Evolutionary conservation across 176 grass and related monocot genomes (phyloP).

Genomic region (Chrysopogon serrulatus): DNA sequence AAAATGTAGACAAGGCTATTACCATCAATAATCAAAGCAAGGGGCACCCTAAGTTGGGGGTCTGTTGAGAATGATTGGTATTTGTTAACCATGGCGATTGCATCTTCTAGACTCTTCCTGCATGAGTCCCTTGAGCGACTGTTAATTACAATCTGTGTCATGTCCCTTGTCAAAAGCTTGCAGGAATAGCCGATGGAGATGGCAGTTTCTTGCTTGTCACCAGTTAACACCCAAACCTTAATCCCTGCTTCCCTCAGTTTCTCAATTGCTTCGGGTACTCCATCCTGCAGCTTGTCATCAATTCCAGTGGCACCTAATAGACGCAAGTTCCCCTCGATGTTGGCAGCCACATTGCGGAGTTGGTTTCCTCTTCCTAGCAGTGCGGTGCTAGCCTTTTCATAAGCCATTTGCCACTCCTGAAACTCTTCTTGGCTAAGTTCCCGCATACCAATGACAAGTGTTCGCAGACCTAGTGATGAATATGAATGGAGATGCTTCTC

Average conservation of each 20-base stretch:
- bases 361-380: conserved; percentile 65
- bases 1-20: conserved; percentile 97
- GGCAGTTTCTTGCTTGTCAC: conserved; percentile 99
- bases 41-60: conserved; percentile 28
- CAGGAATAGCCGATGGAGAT: conserved; percentile 95
- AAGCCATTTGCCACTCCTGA: conserved; percentile 75
- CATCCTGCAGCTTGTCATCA: conserved; percentile 90
- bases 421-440: conserved; percentile 68
- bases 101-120: conserved; percentile 74
- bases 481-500: conserved; percentile 75
- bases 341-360: conserved; percentile 54
- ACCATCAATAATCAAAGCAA: conserved; percentile 91
- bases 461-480: conserved; percentile 75
- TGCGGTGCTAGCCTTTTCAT: conserved; percentile 71
- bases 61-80: conserved; percentile 40
- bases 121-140: conserved; percentile 73
- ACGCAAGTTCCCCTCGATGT: conserved; percentile 60
- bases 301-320: conserved; percentile 85
- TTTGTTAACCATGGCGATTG: conserved; percentile 58
- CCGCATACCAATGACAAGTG: conserved; percentile 70
- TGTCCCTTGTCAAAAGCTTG: conserved; percentile 78
- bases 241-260: conserved; percentile 84
- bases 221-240: conserved; percentile 95
- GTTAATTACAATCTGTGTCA: conserved; percentile 88
- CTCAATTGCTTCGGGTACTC: conserved; percentile 95